Base-by-base conservation (phyloP, 2,329 filamentous ascomycete genomes). In the Penicillium sp. region DNA sequence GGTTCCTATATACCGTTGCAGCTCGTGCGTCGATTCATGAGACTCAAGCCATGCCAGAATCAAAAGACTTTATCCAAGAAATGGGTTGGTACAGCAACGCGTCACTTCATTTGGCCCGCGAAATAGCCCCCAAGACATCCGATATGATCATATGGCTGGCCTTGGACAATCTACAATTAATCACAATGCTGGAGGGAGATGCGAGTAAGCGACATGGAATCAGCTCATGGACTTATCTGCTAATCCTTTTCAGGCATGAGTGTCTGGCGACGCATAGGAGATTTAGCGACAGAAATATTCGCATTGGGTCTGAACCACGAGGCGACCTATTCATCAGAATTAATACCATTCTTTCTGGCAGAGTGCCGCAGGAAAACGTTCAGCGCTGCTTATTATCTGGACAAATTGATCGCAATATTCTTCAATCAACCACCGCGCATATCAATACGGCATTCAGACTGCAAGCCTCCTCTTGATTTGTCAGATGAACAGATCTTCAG, bases 341-440 rank as follows among this genome's bases (percentile, higher is more conserved):
- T 4, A 27, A 27, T 27, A 27, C 58, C 58, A 9, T 57, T 61
- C 31, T 61, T 59, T 13, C 52, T 61, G 32, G 54, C 57, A 34
- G 57, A 59, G 24, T 50, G 49, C 44, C 52, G 57, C 24, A 48
- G 49, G 10, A 57, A 42, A 47, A 45, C 9, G 6, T 59, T 56
- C 46, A 49, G 38, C 3, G 54, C 40, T 18, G 57, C 45, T 18
- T 59, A 58, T 56, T 57, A 56, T 40, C 44, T 59, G 4, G 59
- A 59, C 16, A 61, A 61, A 36, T 43, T 59, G 43, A 59, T 61
- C 21, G 56, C 46, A 13, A 21, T 54, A 46, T 36, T 61, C 5
- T 58, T 61, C 38, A 55, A 55, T 43, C 58, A 47, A 27, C 58
- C 58, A 14, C 56, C 58, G 16, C 51, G 58, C 4, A 61, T 61